A percentile compares a stretch with the other conserved stretches of the same genome.
phyloP scores from a whole-genome alignment of 352 stramenopile species.

The Globisporangium canariense region DNA sequence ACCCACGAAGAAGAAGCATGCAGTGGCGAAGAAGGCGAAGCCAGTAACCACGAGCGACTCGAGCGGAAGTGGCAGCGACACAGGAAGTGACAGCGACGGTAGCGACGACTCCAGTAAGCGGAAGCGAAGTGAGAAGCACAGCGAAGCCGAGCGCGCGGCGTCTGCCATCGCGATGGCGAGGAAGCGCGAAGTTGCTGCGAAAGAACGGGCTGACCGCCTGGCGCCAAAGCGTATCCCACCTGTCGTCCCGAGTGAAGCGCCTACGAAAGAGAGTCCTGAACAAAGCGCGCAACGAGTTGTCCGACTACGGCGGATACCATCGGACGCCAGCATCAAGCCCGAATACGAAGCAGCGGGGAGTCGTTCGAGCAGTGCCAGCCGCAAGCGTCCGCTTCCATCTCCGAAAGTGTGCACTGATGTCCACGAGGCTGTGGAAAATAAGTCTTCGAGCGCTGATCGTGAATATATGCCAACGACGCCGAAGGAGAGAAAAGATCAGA shows the following conservation, averaged over 20 bases:
- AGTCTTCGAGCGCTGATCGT: background rate
- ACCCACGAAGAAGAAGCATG: background rate
- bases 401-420: background rate
- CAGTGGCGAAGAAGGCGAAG: background rate
- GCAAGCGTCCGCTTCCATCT: constrained; percentile 15
- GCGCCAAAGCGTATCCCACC: background rate
- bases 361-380: constrained; percentile 6
- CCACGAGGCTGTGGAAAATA: background rate
- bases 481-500: constrained; percentile 1
- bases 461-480: background rate
- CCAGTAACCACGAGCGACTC: constrained; percentile 1
- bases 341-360: background rate
- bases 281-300: constrained; percentile 1
- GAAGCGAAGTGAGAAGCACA: background rate
- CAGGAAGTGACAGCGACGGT: background rate
- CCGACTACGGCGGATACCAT: background rate
- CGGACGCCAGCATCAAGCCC: background rate
- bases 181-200: constrained; percentile 8
- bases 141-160: background rate
- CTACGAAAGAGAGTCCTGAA: background rate
- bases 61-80: background rate
- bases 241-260: background rate
- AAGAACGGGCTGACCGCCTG: constrained; percentile 11
- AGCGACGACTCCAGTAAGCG: background rate
- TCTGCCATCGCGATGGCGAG: constrained; percentile 3